Base-by-base conservation (phyloP, 2,329 filamentous ascomycete genomes). In the Dothiorella sarmentorum region DNA sequence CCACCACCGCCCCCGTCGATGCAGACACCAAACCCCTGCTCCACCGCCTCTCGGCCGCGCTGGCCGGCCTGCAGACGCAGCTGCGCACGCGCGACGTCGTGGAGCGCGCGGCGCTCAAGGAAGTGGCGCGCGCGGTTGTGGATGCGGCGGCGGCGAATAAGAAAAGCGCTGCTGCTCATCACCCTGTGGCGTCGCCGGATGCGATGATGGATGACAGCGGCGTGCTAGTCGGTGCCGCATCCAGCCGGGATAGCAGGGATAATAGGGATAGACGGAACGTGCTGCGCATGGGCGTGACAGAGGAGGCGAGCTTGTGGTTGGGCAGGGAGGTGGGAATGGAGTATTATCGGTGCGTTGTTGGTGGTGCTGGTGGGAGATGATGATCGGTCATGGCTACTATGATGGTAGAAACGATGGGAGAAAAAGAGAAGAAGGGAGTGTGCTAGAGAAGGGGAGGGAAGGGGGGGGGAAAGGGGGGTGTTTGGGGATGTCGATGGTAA, bases 31-130 rank as follows among this genome's bases (percentile, higher is more conserved):
- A 22, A n/a, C 22, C 49, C 22, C 11, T 53, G 11, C 62, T 79
- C 26, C 62, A 63, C 24, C 68, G 68, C 57, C 66, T 75, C n/a
- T 66, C 75, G 45, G 65, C 66, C 24, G 69, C 67, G 10, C 66
- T 76, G 20, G 70, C 72, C 26, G 65, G 63, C 29, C 68, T 74
- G 56, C 76, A 75, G 29, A 73, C 77, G 38, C 72, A 74, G 26
- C 68, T 68, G 17, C 72, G 75, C 15, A 63, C 76, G 20, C 76
- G 74, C 57, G 72, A 80, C 13, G 73, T 84, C 6, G 75, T 77
- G 56, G 78, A 81, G 59, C 74, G 84, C 56, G 90, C 92, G 40
- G 90, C 91, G 0, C 81, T 93, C 56, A 86, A 87, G 63, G 91
- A 95, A 68, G 96, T 96, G 82, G 88, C 87, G 45, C 84, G 85